Conservation (phyloP, 257 asterid species). For the Solanum ossicruentum region DNA sequence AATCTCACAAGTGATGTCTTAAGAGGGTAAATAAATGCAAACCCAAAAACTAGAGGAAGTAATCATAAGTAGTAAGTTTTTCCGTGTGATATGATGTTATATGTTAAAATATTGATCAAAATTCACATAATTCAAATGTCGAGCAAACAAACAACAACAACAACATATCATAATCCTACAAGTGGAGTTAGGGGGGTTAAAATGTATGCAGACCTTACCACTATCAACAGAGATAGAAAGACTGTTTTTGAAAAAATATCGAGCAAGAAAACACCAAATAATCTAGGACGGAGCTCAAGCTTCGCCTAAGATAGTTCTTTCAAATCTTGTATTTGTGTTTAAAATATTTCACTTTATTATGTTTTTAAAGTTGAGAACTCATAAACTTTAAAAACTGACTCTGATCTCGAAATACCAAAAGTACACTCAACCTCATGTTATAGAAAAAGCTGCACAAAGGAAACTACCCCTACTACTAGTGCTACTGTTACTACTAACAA, state of each 20-base stretch:
- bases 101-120: background rate
- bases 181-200: too few species aligned
- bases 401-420: background rate
- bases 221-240: too few species aligned
- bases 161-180: too few species aligned
- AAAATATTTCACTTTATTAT: too few species aligned
- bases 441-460: constrained; percentile 10
- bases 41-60: background rate
- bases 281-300: background rate
- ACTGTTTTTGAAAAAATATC: too few species aligned
- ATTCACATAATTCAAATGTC: background rate
- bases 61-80: background rate
- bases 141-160: background rate
- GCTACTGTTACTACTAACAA: background rate
- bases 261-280: background rate
- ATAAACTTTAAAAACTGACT: background rate
- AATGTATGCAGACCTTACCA: too few species aligned
- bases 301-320: background rate
- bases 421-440: constrained; percentile 9
- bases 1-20: too few species aligned
- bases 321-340: background rate
- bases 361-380: background rate
- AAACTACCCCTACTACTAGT: background rate
- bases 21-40: too few species aligned
- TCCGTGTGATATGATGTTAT: background rate